Percentiles rank a stretch among this genome's conserved stretches.
Conservation (phyloP, 139 green algal species). For the Micractinium sp. region DNA sequence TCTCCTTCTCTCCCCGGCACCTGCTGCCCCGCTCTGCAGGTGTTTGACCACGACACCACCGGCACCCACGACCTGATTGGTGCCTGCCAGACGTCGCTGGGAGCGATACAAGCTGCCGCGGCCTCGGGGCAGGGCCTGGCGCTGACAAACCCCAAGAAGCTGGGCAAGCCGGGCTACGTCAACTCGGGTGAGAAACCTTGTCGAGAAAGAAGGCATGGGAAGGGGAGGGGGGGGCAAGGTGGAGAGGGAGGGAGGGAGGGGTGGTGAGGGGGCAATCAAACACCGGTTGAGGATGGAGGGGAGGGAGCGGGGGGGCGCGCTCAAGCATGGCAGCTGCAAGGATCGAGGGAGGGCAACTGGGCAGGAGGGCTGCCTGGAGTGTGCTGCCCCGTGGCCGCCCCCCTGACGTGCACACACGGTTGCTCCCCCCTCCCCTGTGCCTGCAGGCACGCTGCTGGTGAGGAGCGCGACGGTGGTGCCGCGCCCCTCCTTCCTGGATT, state of each 20-base stretch:
- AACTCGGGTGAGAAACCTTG: conserved; percentile 6
- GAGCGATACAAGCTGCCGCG: not conserved
- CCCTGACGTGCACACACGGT: not conserved
- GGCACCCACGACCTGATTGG: conserved; percentile 42
- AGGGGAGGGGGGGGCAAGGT: not conserved
- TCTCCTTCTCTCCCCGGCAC: not conserved
- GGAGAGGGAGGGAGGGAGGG: no score
- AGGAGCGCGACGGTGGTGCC: not conserved
- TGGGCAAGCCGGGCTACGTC: conserved; percentile 5
- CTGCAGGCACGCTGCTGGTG: conserved; percentile 21
- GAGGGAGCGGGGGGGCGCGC: no score
- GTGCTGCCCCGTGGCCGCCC: not conserved
- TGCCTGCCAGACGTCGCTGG: conserved; percentile 4
- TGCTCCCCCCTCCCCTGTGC: not conserved
- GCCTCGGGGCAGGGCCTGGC: not conserved
- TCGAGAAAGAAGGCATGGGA: not conserved
- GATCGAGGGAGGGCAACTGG: no score
- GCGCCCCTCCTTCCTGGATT: conserved; percentile 51
- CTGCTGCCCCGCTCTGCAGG: not conserved
- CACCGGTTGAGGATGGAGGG: no score
- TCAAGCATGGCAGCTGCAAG: no score
- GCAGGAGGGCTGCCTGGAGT: not conserved
- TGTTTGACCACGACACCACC: conserved; percentile 36
- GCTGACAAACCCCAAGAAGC: conserved; percentile 21
- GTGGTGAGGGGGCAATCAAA: no score